Conservation (phyloP, 352 stramenopile genomes). For the Phytophthora pluvialis region DNA sequence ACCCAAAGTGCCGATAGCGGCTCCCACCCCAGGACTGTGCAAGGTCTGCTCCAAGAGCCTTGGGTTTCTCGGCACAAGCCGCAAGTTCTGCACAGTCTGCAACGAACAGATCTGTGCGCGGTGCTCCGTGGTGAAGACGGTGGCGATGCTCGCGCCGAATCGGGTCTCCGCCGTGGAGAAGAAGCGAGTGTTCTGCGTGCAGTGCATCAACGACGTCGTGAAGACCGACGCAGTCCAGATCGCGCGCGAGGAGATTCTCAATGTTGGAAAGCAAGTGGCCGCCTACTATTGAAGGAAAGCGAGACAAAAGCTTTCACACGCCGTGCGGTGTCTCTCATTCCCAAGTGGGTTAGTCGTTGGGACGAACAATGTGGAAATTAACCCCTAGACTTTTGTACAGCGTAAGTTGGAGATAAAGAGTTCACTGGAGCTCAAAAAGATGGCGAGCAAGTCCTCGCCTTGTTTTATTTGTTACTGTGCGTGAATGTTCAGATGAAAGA, state of each 20-base stretch:
- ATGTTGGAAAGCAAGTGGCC: conserved; percentile 8
- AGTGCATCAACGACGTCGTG: conserved; percentile 33
- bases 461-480: not conserved
- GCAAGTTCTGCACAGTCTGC: conserved; percentile 27
- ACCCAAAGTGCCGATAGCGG: not conserved
- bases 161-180: conserved; percentile 15
- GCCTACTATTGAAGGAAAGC: conserved; percentile 15
- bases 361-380: too few relatives aligned
- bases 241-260: conserved; percentile 32
- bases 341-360: too few relatives aligned
- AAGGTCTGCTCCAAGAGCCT: conserved; percentile 38
- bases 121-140: conserved; percentile 28
- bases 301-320: not conserved
- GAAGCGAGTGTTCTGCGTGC: conserved; percentile 21
- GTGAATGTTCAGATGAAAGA: conserved; percentile 32
- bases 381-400: too few relatives aligned
- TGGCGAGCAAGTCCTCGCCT: not conserved
- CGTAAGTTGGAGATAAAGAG: not conserved
- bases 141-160: conserved; percentile 16
- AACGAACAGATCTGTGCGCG: conserved; percentile 26
- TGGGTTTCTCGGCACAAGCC: conserved; percentile 36
- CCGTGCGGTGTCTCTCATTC: too few relatives aligned
- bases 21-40: conserved; percentile 25
- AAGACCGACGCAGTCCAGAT: conserved; percentile 26
- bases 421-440: not conserved